Conservation (phyloP, 495 filamentous ascomycete genomes). For the Tuber melanosporum region DNA sequence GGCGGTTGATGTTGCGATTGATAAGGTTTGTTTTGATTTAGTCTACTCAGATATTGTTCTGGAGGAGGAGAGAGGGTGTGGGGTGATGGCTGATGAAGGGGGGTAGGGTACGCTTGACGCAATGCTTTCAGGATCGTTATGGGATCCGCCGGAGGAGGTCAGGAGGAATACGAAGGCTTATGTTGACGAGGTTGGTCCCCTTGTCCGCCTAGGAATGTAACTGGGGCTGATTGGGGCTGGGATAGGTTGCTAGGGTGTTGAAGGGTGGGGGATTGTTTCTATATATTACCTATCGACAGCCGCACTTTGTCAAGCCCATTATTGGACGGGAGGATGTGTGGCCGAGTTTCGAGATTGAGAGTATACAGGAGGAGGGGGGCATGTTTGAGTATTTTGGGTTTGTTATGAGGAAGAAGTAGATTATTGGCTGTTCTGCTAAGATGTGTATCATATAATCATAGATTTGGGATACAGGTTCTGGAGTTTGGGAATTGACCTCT, state of each 20-base stretch:
- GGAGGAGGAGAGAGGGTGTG: background rate
- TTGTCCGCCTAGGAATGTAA: background rate
- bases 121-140: constrained; percentile 55
- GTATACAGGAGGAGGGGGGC: constrained; percentile 43
- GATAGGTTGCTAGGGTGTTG: constrained; percentile 50
- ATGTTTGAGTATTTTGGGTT: constrained; percentile 52
- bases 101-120: constrained; percentile 51
- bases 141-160: constrained; percentile 54
- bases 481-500: background rate
- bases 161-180: constrained; percentile 50
- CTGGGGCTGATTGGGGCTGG: constrained; percentile 25
- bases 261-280: constrained; percentile 52
- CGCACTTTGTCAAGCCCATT: constrained; percentile 55
- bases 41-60: no score
- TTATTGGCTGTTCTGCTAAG: background rate
- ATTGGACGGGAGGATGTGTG: constrained; percentile 47
- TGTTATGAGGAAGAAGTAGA: constrained; percentile 45
- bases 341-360: constrained; percentile 45
- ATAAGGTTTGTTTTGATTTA: constrained; percentile 45
- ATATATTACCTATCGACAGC: constrained; percentile 56
- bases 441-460: constrained; percentile 4
- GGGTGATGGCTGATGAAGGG: background rate
- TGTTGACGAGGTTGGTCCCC: constrained; percentile 47
- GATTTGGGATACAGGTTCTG: background rate
- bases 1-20: constrained; percentile 54